Conservation (phyloP, 805 yeast genomes). For the Candida tammaniensis region DNA sequence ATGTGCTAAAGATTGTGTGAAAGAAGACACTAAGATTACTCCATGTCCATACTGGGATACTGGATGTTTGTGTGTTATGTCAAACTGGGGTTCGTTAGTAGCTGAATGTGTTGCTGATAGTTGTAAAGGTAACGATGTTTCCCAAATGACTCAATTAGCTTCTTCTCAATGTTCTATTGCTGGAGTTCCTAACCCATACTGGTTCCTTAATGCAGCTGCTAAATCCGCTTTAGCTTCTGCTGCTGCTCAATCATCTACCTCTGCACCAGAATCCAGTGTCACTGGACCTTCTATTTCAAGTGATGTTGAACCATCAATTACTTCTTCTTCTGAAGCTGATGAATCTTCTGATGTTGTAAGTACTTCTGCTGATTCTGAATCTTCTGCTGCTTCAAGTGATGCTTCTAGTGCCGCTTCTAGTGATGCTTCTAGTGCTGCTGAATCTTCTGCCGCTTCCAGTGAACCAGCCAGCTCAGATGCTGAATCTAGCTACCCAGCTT, state of each 20-base stretch:
- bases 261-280: too few species aligned
- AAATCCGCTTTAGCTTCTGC: constrained; percentile 18
- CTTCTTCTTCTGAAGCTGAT: too few species aligned
- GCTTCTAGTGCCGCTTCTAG: constrained; percentile 1
- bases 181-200: constrained; percentile 22
- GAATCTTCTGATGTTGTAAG: too few species aligned
- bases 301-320: background rate
- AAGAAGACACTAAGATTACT: constrained; percentile 31
- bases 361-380: constrained; percentile 18
- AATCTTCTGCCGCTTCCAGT: constrained; percentile 18
- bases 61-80: constrained; percentile 47
- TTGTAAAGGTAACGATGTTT: constrained; percentile 35
- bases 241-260: constrained; percentile 9
- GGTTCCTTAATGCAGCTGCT: constrained; percentile 37
- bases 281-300: background rate
- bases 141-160: constrained; percentile 25
- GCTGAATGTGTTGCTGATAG: constrained; percentile 37
- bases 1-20: constrained; percentile 41
- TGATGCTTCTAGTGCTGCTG: constrained; percentile 1
- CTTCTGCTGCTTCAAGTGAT: constrained; percentile 17
- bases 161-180: constrained; percentile 28
- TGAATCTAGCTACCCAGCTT: constrained; percentile 2
- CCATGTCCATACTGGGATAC: constrained; percentile 53
- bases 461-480: constrained; percentile 15
- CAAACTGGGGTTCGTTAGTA: constrained; percentile 42